Evolutionary conservation across 345 rosid genomes (phyloP).

Genomic region (Syzygium aromaticum): DNA sequence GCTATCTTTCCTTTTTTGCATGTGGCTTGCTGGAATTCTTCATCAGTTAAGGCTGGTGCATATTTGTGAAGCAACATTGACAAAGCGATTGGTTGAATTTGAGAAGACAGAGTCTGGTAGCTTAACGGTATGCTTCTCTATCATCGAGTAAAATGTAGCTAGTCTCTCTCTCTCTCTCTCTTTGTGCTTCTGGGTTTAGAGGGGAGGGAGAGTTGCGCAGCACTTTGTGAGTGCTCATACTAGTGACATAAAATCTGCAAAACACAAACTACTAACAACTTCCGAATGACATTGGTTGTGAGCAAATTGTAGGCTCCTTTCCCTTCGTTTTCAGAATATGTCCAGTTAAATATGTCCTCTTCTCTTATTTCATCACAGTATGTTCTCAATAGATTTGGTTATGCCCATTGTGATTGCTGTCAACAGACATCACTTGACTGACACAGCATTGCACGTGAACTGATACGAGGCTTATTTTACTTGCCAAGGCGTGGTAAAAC

Average conservation of each 20-base stretch:
- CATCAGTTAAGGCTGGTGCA: conserved; percentile 72
- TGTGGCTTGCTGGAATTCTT: conserved; percentile 6
- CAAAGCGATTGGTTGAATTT: conserved; percentile 85
- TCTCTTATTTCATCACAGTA: neutral
- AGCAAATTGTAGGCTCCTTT: neutral
- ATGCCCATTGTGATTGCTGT: neutral
- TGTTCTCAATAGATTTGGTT: neutral
- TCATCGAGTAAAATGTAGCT: neutral
- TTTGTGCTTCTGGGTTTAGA: neutral
- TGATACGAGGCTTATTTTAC: neutral
- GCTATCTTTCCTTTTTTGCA: neutral
- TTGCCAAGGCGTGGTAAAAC: neutral
- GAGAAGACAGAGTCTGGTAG: conserved; percentile 77
- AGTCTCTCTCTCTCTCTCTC: neutral
- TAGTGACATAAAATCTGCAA: neutral
- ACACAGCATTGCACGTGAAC: neutral
- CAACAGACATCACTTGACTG: neutral
- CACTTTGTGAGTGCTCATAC: neutral
- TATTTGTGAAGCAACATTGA: conserved; percentile 85
- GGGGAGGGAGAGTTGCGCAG: neutral
- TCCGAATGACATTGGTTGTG: neutral
- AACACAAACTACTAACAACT: neutral
- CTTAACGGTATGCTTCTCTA: conserved; percentile 54
- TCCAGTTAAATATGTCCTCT: neutral
- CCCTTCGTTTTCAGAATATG: neutral